Evolutionary conservation across 163 green algal species (phyloP).

Genomic region (Coccomyxa subellipsoidea): DNA sequence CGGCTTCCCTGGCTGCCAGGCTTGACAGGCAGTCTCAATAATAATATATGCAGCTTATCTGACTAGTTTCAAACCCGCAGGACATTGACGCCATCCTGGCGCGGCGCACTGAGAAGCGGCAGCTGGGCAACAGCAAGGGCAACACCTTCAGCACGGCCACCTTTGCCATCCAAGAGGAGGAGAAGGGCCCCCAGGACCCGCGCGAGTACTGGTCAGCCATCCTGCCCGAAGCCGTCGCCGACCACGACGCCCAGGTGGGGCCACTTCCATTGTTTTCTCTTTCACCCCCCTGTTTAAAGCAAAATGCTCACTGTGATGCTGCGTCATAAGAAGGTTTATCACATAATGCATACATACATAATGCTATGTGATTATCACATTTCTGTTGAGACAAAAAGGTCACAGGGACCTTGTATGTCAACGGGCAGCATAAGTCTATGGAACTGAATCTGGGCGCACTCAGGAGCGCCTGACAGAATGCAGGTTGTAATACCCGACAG

Average conservation of each 20-base stretch:
- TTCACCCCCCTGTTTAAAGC: neutral
- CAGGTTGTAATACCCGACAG: too few species aligned
- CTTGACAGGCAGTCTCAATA: too few species aligned
- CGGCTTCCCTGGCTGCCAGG: too few species aligned
- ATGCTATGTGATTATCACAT: too few species aligned
- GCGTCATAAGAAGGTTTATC: neutral
- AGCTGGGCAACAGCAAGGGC: conserved; percentile 70
- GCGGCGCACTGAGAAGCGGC: conserved; percentile 81
- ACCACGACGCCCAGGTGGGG: neutral
- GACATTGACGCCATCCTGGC: conserved; percentile 86
- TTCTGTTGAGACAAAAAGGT: neutral
- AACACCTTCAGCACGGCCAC: conserved; percentile 84
- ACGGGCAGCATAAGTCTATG: neutral
- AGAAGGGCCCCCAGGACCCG: neutral
- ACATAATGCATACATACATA: too few species aligned
- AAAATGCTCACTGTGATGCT: neutral
- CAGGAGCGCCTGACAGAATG: too few species aligned
- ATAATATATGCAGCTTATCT: too few species aligned
- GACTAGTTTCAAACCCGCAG: too few species aligned
- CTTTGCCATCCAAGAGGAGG: conserved; percentile 41
- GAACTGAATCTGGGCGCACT: neutral
- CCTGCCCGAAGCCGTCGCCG: conserved; percentile 7
- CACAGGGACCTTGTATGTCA: neutral
- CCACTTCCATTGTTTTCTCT: neutral
- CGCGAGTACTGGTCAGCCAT: conserved; percentile 6